phyloP scores from a whole-genome alignment of 257 asterid species.

The Echium plantagineum region DNA sequence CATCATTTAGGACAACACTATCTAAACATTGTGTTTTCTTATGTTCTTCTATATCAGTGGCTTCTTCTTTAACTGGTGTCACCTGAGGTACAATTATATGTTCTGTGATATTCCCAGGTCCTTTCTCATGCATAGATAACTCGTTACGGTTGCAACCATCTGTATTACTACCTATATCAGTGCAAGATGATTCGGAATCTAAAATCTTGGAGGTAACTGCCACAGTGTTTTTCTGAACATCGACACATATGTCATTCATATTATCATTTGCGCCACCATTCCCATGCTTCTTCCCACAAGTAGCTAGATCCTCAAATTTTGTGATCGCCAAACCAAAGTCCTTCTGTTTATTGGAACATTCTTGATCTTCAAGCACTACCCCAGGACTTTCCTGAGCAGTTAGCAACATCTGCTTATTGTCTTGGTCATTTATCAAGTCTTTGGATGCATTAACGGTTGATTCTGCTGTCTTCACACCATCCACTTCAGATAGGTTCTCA shows the following conservation, averaged over 20 bases:
- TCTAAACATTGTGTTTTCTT: slow-evolving; percentile 32
- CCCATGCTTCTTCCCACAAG: slow-evolving; percentile 41
- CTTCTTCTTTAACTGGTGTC: slow-evolving; percentile 23
- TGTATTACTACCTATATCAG: slow-evolving; percentile 26
- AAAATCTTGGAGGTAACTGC: slow-evolving; percentile 29
- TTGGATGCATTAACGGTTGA: slow-evolving; percentile 32
- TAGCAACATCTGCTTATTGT: slow-evolving; percentile 25
- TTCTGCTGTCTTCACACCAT: slow-evolving; percentile 24
- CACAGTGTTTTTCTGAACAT: slow-evolving; percentile 23
- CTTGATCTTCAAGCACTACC: slow-evolving; percentile 21
- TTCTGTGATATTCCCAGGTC: slow-evolving; percentile 21
- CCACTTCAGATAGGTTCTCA: slow-evolving; percentile 33
- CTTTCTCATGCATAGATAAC: slow-evolving; percentile 19
- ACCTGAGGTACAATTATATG: slow-evolving; percentile 20
- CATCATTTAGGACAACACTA: slow-evolving; percentile 19
- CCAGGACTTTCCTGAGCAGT: slow-evolving; percentile 28
- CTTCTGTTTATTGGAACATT: slow-evolving; percentile 22
- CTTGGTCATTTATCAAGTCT: slow-evolving; percentile 24
- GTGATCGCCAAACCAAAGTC: slow-evolving; percentile 21
- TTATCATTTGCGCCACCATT: slow-evolving; percentile 21
- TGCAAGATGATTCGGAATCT: slow-evolving; percentile 55
- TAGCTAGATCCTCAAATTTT: slow-evolving; percentile 32
- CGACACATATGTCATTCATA: slow-evolving; percentile 20
- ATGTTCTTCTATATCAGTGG: slow-evolving; percentile 22
- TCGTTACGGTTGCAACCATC: slow-evolving; percentile 38